Evolutionary conservation across 768 basidiomycete genomes (phyloP).

Genomic region (Lactifluus echinatus): DNA sequence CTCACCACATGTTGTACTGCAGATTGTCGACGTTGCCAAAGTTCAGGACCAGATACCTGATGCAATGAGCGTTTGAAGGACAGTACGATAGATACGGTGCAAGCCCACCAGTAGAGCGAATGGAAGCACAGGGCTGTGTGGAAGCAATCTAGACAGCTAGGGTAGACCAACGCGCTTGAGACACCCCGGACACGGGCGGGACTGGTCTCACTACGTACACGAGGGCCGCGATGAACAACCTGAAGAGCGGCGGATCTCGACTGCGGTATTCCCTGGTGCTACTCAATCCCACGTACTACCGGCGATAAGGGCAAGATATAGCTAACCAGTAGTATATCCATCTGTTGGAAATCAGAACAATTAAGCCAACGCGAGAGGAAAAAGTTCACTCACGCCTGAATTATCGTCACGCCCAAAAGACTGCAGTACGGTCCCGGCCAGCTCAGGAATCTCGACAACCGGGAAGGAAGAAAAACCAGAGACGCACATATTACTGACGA

Average conservation of each 20-base stretch:
- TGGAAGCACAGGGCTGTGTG: conserved; percentile 38
- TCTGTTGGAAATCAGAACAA: not conserved
- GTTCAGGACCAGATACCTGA: conserved; percentile 41
- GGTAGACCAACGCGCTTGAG: not conserved
- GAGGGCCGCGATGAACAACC: not conserved
- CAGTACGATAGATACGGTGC: not conserved
- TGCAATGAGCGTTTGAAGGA: not conserved
- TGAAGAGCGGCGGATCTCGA: not conserved
- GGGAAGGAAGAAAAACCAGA: not conserved
- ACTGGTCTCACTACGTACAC: not conserved
- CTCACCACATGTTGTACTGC: conserved; percentile 35
- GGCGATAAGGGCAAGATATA: too few species aligned
- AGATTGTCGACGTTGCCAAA: conserved; percentile 33
- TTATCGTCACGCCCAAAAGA: not conserved
- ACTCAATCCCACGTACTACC: not conserved
- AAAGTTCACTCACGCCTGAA: not conserved
- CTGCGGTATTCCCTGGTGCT: not conserved
- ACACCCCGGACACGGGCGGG: too few species aligned
- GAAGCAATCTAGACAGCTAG: conserved; percentile 35
- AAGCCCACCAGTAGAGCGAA: conserved; percentile 38
- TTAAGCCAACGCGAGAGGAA: not conserved
- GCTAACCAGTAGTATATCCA: conserved; percentile 1
- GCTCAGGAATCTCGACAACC: not conserved
- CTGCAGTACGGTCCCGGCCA: not conserved
- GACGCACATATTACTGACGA: conserved; percentile 1